Percentiles rank a stretch among this genome's conserved stretches.
Evolutionary conservation across 2,329 filamentous ascomycete genomes (phyloP).

Genomic region (Coniochaeta prunicola): DNA sequence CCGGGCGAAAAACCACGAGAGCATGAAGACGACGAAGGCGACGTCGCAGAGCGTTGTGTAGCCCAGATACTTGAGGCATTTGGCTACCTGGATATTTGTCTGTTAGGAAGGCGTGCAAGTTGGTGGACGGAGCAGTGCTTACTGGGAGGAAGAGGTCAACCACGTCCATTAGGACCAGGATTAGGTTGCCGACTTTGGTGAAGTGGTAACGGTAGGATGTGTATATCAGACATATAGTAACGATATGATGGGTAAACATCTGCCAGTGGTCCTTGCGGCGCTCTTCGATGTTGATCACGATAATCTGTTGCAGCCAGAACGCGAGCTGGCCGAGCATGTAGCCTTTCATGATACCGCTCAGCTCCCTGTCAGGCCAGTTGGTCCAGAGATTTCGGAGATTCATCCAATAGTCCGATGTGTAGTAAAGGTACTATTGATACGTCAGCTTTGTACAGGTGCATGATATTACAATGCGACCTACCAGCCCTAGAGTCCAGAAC

Average conservation of each 20-base stretch:
- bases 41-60: slow-evolving; percentile 71
- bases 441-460: slow-evolving; percentile 8
- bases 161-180: slow-evolving; percentile 88
- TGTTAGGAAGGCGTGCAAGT: slow-evolving; percentile 1
- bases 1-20: slow-evolving; percentile 75
- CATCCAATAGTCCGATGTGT: slow-evolving; percentile 69
- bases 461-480: slow-evolving; percentile 36
- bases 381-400: slow-evolving; percentile 75
- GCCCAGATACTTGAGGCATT: slow-evolving; percentile 86
- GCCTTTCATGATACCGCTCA: slow-evolving; percentile 69
- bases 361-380: slow-evolving; percentile 72
- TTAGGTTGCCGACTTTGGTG: slow-evolving; percentile 80
- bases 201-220: slow-evolving; percentile 81
- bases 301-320: slow-evolving; percentile 90
- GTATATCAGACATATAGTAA: slow-evolving; percentile 75
- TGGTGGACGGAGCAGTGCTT: slow-evolving; percentile 24
- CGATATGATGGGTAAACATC: slow-evolving; percentile 91
- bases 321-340: slow-evolving; percentile 87
- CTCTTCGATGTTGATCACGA: slow-evolving; percentile 92
- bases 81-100: slow-evolving; percentile 58
- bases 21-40: slow-evolving; percentile 78
- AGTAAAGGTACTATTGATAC: slow-evolving; percentile 66
- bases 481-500: slow-evolving; percentile 80
- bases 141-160: slow-evolving; percentile 86
- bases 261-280: slow-evolving; percentile 91